Evolutionary conservation across 2,329 filamentous ascomycete species (phyloP), one percentile per base, ranked within the genome.

Genomic region (Colletotrichum paranaense): DNA sequence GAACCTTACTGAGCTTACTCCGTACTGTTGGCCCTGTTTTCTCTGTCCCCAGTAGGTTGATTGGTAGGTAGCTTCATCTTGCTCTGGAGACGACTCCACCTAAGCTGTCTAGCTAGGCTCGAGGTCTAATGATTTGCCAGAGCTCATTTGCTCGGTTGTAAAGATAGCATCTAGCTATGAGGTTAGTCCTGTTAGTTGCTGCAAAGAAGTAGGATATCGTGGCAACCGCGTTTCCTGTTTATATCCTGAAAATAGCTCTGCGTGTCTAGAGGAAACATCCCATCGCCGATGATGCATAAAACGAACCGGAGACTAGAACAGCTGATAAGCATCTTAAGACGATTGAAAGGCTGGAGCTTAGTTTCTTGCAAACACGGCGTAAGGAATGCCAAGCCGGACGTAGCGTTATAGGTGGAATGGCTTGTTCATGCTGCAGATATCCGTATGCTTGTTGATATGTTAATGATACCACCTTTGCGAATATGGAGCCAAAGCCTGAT

Each of bases 31-130:
- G 59, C 66, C 70, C 55, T 53, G 22, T 42, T 42, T 28, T 59
- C 42, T 69, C 14, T 32, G 49, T 14, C 24, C 26, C 63, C 14
- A 28, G 26, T n/a, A 59, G 53, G 53, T 59, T 30, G 52, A 59
- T 60, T 64, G 63, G 65, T 57, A 70, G 63, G 65, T 57, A 70
- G 59, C 67, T 70, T 52, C 28, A 35, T 65, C 38, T 49, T 70
- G 38, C 32, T 56, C 35, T 30, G 38, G 56, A 35, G 24, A 12
- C 19, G 30, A 38, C 60, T 19, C 71, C 71, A 73, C 71, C 28
- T 16, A 28, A 70, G 67, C 67, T 70, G 60, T 66, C 49, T 42
- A 35, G 32, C 32, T 28, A 42, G 26, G 24, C n/a, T 55, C 67
- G 65, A 69, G 42, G 42, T 38, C 22, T 63, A 42, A 5, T 6